A percentile compares a stretch with the other conserved stretches of the same genome.
These are phyloP conservation scores for Taphrina deformans DNA, from an alignment of 1,139 yeast genomes.

Conservation along the genomic window DNA sequence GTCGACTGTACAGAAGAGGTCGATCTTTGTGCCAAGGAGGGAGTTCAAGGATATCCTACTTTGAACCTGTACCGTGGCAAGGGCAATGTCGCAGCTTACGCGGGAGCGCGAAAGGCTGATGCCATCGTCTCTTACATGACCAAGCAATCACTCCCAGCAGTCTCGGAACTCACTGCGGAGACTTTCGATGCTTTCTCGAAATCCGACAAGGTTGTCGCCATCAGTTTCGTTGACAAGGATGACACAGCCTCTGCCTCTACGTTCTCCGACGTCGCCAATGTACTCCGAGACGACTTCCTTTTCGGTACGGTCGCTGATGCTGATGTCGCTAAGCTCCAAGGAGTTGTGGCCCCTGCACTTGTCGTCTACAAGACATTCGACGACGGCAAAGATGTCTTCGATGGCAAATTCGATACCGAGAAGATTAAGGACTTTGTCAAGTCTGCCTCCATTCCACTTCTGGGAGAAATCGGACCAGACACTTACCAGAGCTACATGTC, in stretches of 20 bases:
- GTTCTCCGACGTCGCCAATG: constrained; percentile 57
- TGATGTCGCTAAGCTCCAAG: constrained; percentile 52
- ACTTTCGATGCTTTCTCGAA: constrained; percentile 53
- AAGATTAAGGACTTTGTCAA: constrained; percentile 59
- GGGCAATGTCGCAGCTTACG: constrained; percentile 54
- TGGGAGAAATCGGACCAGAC: constrained; percentile 85
- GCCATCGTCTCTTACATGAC: constrained; percentile 78
- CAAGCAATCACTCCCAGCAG: constrained; percentile 81
- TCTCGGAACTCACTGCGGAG: constrained; percentile 55
- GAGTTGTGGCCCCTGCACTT: constrained; percentile 52
- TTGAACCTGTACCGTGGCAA: constrained; percentile 78
- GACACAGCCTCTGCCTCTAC: constrained; percentile 51
- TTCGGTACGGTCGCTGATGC: constrained; percentile 61
- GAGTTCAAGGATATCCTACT: constrained; percentile 88
- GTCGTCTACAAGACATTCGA: constrained; percentile 52
- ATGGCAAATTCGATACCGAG: constrained; percentile 47
- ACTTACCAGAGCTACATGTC: constrained; percentile 76
- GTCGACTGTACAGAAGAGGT: constrained; percentile 88
- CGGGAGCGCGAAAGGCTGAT: constrained; percentile 79
- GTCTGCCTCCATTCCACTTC: constrained; percentile 75
- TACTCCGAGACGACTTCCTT: constrained; percentile 60
- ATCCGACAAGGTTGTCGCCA: constrained; percentile 58
- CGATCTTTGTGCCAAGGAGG: constrained; percentile 72
- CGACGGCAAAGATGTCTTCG: constrained; percentile 51
- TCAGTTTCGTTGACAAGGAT: constrained; percentile 50